Evolutionary conservation across 176 grass and related monocot species (phyloP), one percentile per base, ranked within the genome.

Genomic region (Neostapfia colusana): DNA sequence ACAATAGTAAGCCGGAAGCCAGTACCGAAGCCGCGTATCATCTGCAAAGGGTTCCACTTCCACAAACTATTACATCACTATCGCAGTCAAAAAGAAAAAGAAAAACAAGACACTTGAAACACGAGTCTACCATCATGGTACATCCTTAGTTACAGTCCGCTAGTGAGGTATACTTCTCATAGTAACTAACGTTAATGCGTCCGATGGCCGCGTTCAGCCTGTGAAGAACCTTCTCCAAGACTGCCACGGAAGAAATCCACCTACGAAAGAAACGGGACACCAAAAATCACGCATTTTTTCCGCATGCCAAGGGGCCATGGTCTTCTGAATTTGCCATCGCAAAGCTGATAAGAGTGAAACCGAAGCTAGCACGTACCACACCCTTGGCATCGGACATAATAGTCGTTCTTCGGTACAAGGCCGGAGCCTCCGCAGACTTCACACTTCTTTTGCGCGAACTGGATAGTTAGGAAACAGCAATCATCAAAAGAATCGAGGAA

Each of bases 191-290:
- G 36, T 56, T 23, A 1, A 28, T 10, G 46, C 3, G 26, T 36
- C 17, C 7, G 26, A 39, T 40, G 21, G 20, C 26, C 61, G 61
- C 74, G 37, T 26, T 86, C 76, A 97, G 50, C 91, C 95, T 7
- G 74, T 86, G 69, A 97, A 97, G 69, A 97, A 97, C 46, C 86
- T 97, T 79, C 86, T 93, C 91, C 91, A 93, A 4, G 91, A 97
- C 26, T 93, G 89, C 91, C 95, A 97, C 50, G 95, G 95, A 63
- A 97, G 91, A 84, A 97, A 97, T 18, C 95, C 95, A 79, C 95
- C 95, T 97, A 53, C 4, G 26, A 73, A 83, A 65, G 27, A 56
- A 79, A 24, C 48, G 55, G 12, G 14, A n/a, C 6, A 74, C 34
- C 17, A 34, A 59, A 41, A 21, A 12, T 84, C 20, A 67, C 25